Percentiles rank a stretch among this genome's conserved stretches.
These are phyloP conservation scores for Leucoagaricus sp. DNA, from an alignment of 1,284 basidiomycete species.

Conservation along the genomic window DNA sequence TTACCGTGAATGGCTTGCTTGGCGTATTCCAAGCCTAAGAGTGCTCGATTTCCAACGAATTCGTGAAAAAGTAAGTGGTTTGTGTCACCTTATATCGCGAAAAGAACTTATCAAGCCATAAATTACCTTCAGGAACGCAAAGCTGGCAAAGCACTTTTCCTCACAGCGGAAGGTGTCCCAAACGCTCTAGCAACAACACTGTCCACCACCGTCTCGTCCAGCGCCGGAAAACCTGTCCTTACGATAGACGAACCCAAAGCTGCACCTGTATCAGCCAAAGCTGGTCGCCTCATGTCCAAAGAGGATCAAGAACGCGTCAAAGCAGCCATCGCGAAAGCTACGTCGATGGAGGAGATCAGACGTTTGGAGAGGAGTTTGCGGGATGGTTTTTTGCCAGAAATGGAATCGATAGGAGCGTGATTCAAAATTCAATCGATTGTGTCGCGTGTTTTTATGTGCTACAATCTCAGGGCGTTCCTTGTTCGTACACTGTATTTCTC, in stretches of 20 bases:
- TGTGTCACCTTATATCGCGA: constrained; percentile 26
- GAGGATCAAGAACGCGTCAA: constrained; percentile 91
- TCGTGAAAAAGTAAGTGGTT: constrained; percentile 84
- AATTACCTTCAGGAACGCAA: constrained; percentile 69
- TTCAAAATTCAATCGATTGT: constrained; percentile 15
- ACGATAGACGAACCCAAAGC: constrained; percentile 75
- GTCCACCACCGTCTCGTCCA: constrained; percentile 69
- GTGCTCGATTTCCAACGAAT: constrained; percentile 97
- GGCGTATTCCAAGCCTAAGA: constrained; percentile 81
- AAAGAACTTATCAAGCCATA: constrained; percentile 22
- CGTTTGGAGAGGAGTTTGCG: constrained; percentile 85
- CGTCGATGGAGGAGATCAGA: constrained; percentile 89
- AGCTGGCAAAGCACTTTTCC: constrained; percentile 73
- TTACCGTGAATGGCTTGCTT: constrained; percentile 95
- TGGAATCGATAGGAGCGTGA: constrained; percentile 76
- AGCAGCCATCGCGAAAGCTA: constrained; percentile 88
- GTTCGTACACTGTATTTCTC: constrained; percentile 15
- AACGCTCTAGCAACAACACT: constrained; percentile 83
- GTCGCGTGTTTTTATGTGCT: constrained; percentile 21
- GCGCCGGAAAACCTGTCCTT: constrained; percentile 56
- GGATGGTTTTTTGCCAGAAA: constrained; percentile 81
- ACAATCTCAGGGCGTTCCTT: constrained; percentile 17
- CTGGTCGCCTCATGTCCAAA: constrained; percentile 86
- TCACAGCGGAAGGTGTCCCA: constrained; percentile 73
- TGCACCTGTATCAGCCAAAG: constrained; percentile 58